Base-by-base conservation (phyloP, 2,329 filamentous ascomycete genomes). In the Penicillium concentricum region DNA sequence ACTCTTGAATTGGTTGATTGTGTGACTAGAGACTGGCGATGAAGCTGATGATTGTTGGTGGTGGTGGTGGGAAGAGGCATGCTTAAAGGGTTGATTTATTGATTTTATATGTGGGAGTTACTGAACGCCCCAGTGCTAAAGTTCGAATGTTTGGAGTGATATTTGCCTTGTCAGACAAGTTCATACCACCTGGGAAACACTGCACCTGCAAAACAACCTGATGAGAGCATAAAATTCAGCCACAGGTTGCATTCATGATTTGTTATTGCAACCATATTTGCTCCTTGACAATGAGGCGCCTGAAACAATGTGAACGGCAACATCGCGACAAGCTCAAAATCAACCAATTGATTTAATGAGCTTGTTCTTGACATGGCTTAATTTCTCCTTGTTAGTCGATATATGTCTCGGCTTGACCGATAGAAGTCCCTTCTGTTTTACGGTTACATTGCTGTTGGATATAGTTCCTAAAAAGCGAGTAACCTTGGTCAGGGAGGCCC, bases 371-470 rank as follows among this genome's bases (percentile, higher is more conserved):
- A 8, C 37, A 12, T 39, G 16, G 22, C 43, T 44, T 15, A 15
- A 20, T 18, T 26, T 32, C 52, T 38, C 22, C 9, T 12, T 12
- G 45, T 45, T 39, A 39, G 43, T 54, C 30, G 18, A 54, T 43
- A 51, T 34, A 50, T 61, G 48, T 59, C 57, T 64, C 56, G 18
- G 45, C 18, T 50, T 49, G 35, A 50, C 22, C 15, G 26, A 44
- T 30, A 32, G n/a, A 42, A 35, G 34, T 32, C 3, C 34, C 12
- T 18, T 28, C 34, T 56, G 56, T 48, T 63, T 20, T 46, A 59
- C 52, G 43, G 61, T 65, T 66, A 63, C 63, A 65, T 65, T 55
- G 39, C 22, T 13, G 38, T 10, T 34, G 3, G 28, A 43, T 28
- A 49, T 51, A 48, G 35, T 41, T 28, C 12, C 15, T 39, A 37